Conservation (phyloP, 1,284 basidiomycete species). For the Porodaedalea pini region DNA sequence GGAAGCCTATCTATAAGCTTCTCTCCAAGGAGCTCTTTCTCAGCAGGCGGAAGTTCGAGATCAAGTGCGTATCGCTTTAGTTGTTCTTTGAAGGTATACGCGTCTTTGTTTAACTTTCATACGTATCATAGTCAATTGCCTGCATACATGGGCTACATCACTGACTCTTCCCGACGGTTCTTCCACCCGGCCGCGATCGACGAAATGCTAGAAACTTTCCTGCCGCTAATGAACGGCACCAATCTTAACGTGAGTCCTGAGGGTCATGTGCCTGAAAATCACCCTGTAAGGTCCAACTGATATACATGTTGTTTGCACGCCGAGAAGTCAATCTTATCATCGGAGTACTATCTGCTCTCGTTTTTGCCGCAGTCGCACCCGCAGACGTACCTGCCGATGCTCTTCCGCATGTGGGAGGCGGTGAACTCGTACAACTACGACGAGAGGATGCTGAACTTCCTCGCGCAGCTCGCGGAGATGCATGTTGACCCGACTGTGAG, state of each 20-base stretch:
- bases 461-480: conserved; percentile 66
- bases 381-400: conserved; percentile 75
- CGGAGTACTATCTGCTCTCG: conserved; percentile 78
- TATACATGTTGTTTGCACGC: conserved; percentile 14
- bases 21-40: conserved; percentile 82
- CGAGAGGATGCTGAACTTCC: conserved; percentile 74
- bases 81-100: neutral
- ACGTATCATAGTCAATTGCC: conserved; percentile 58
- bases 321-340: conserved; percentile 64
- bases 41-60: conserved; percentile 77
- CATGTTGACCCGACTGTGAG: conserved; percentile 72
- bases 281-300: neutral
- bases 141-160: conserved; percentile 84
- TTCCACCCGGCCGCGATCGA: conserved; percentile 87
- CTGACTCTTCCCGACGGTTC: conserved; percentile 80
- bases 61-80: conserved; percentile 48
- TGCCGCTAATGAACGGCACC: conserved; percentile 74
- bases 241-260: conserved; percentile 61
- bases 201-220: conserved; percentile 83
- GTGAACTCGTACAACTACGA: conserved; percentile 83
- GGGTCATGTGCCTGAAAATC: neutral
- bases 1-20: conserved; percentile 82
- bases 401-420: conserved; percentile 80
- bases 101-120: conserved; percentile 17
- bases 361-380: conserved; percentile 79